Conservation (phyloP, 305 asterid species). For the Fraxinus sp. region DNA sequence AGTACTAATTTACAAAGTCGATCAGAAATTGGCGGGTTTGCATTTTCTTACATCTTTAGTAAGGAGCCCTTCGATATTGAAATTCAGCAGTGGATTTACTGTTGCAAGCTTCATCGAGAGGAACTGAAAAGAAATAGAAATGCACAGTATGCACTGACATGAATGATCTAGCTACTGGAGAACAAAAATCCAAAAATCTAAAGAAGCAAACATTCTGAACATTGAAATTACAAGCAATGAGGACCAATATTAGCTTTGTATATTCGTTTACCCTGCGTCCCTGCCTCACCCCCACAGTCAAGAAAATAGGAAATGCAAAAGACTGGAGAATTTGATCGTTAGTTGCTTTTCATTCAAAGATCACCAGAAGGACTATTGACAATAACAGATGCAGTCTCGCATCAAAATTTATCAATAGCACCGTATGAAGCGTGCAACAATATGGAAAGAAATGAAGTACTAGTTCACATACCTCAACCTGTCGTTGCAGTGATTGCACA, state of each 20-base stretch:
- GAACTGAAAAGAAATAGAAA: conserved; percentile 53
- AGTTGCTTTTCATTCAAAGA: not conserved
- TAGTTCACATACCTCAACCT: conserved; percentile 72
- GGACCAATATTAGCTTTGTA: not conserved
- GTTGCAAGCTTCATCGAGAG: conserved; percentile 98
- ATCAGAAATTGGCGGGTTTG: not conserved
- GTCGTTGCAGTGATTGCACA: conserved; percentile 91
- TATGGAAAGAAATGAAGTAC: not conserved
- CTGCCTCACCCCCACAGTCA: not conserved
- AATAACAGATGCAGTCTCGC: not conserved
- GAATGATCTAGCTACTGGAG: not conserved
- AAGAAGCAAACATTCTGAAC: not conserved
- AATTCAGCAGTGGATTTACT: conserved; percentile 71
- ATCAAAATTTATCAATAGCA: not conserved
- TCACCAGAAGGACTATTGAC: not conserved
- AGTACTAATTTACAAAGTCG: not conserved
- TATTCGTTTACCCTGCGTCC: not conserved
- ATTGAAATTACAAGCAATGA: not conserved
- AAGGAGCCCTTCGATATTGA: conserved; percentile 67
- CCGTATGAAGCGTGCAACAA: not conserved
- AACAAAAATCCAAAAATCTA: not conserved
- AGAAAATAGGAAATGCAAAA: not conserved
- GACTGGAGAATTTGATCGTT: not conserved
- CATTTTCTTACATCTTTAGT: conserved; percentile 67
- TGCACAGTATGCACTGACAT: conserved; percentile 2